Percentiles rank a stretch among this genome's conserved stretches.
phyloP scores from a whole-genome alignment of 2,329 filamentous ascomycete genomes.

The Fusarium zealandicum region DNA sequence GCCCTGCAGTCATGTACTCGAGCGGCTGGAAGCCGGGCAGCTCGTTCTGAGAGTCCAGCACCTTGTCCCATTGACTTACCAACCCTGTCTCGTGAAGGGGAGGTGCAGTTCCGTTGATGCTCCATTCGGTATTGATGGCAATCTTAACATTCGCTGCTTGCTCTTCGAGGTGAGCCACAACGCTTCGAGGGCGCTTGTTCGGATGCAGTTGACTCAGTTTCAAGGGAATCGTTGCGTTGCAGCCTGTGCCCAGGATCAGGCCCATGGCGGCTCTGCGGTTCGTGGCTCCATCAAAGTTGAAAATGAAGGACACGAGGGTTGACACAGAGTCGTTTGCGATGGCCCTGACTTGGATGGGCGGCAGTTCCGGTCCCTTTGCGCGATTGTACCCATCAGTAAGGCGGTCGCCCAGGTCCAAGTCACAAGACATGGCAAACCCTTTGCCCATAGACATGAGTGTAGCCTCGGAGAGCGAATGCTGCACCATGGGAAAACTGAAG shows the following conservation, averaged over 20 bases:
- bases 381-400: slow-evolving; percentile 66
- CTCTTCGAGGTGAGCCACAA: slow-evolving; percentile 57
- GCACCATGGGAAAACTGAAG: slow-evolving; percentile 75
- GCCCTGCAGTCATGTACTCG: slow-evolving; percentile 83
- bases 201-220: slow-evolving; percentile 67
- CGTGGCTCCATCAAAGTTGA: slow-evolving; percentile 67
- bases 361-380: slow-evolving; percentile 58
- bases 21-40: slow-evolving; percentile 80
- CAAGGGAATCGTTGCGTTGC: slow-evolving; percentile 81
- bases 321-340: slow-evolving; percentile 85
- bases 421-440: slow-evolving; percentile 68
- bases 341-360: slow-evolving; percentile 73
- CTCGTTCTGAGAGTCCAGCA: slow-evolving; percentile 71
- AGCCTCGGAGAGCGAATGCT: slow-evolving; percentile 67
- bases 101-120: slow-evolving; percentile 75
- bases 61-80: slow-evolving; percentile 74
- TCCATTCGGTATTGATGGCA: slow-evolving; percentile 85
- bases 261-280: slow-evolving; percentile 77
- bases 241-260: slow-evolving; percentile 81
- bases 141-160: slow-evolving; percentile 65
- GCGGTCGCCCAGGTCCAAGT: slow-evolving; percentile 66
- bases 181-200: slow-evolving; percentile 63
- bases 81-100: slow-evolving; percentile 69
- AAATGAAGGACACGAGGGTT: slow-evolving; percentile 79
- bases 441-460: slow-evolving; percentile 74